Conservation (phyloP, 108 stramenopile genomes). For the Phaeodactylum tricornutum region DNA sequence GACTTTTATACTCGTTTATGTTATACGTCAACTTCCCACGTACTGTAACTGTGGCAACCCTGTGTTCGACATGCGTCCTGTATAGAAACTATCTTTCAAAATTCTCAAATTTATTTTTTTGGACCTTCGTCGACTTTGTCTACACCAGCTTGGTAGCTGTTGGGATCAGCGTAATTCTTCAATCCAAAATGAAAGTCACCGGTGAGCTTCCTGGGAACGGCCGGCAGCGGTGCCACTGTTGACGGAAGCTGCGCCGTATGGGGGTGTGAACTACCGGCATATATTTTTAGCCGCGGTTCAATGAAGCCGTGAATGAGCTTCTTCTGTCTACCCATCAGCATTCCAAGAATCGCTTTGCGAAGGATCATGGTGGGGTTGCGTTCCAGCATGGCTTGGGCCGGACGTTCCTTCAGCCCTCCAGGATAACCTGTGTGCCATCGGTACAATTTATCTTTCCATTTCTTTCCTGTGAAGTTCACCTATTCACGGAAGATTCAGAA, state of each 20-base stretch:
- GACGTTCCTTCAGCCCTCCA: conserved; percentile 85
- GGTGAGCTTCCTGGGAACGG: conserved; percentile 36
- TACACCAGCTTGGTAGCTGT: conserved; percentile 4
- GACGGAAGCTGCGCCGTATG: conserved; percentile 64
- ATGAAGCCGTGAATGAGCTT: conserved; percentile 69
- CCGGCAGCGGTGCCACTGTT: conserved; percentile 13
- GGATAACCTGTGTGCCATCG: conserved; percentile 94
- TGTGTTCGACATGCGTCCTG: no score
- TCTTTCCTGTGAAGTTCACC: conserved; percentile 86
- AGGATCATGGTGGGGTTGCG: conserved; percentile 74
- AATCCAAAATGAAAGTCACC: conserved; percentile 68
- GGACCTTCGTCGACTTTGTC: no score
- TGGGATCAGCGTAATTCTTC: conserved; percentile 12
- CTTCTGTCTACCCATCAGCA: conserved; percentile 67
- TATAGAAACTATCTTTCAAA: no score
- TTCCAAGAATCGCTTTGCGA: conserved; percentile 77
- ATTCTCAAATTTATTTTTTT: no score
- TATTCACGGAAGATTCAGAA: conserved; percentile 9
- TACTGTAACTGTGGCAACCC: no score
- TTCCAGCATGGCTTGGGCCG: conserved; percentile 72
- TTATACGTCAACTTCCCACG: no score
- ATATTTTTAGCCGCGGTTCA: conserved; percentile 74
- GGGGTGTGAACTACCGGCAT: conserved; percentile 71
- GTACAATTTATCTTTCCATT: conserved; percentile 87
- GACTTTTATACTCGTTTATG: no score